Conservation (phyloP, 805 yeast species). For the Phaffomyces antillensis region DNA sequence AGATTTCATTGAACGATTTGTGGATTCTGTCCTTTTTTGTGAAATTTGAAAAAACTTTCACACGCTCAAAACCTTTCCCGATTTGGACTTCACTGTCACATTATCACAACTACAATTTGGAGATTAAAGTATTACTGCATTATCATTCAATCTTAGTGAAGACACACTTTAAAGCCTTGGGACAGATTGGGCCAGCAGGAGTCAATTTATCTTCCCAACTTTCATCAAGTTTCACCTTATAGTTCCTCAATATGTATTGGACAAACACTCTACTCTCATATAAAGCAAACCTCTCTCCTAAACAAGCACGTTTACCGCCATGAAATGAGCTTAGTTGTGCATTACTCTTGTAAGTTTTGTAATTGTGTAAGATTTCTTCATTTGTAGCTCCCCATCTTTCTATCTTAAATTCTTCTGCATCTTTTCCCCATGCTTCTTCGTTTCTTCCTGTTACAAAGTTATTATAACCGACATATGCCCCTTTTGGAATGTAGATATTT, state of each 20-base stretch:
- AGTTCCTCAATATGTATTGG: conserved; percentile 30
- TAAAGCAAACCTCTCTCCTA: conserved; percentile 53
- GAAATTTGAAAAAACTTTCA: neutral
- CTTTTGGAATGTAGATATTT: conserved; percentile 39
- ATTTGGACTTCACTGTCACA: neutral
- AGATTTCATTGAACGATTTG: neutral
- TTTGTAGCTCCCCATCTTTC: conserved; percentile 43
- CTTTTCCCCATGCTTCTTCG: conserved; percentile 35
- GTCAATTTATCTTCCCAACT: conserved; percentile 44
- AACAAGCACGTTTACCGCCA: conserved; percentile 53
- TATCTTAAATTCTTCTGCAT: conserved; percentile 39
- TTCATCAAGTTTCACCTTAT: conserved; percentile 30
- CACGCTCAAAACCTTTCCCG: neutral
- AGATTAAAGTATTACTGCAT: too few relatives aligned
- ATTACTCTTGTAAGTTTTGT: conserved; percentile 37
- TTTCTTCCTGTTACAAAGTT: conserved; percentile 46
- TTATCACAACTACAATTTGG: neutral
- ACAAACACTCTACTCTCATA: conserved; percentile 36
- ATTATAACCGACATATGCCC: conserved; percentile 48
- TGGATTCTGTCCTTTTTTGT: conserved; percentile 1
- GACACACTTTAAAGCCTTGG: conserved; percentile 26
- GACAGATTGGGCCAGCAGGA: conserved; percentile 54
- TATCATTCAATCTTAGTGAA: conserved; percentile 1
- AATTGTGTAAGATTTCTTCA: conserved; percentile 32
- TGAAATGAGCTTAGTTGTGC: conserved; percentile 47